Percentiles rank a stretch among this genome's conserved stretches.
Evolutionary conservation across 2,329 filamentous ascomycete species (phyloP).

Genomic region (Xylariales sp.): DNA sequence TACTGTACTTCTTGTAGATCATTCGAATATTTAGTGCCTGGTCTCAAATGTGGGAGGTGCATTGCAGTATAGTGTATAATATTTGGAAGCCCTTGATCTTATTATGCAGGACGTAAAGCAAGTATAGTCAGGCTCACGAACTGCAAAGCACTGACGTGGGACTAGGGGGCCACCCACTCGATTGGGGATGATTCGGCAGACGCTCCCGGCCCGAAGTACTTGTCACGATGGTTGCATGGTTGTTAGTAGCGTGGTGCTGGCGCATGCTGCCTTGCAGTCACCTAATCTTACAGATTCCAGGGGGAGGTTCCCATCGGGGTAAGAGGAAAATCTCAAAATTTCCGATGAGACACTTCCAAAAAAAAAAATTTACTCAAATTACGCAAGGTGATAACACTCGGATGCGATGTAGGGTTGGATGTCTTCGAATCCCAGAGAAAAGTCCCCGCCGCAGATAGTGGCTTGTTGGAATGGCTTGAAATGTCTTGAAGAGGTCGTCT

Average conservation of each 20-base stretch:
- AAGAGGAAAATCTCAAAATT: constrained; percentile 1
- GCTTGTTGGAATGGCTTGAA: not conserved
- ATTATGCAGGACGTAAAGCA: too few species aligned
- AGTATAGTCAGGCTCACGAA: too few species aligned
- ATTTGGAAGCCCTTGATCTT: too few species aligned
- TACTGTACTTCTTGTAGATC: too few species aligned
- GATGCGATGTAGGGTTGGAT: not conserved
- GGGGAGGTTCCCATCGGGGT: not conserved
- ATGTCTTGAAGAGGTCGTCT: not conserved
- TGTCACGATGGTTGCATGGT: not conserved
- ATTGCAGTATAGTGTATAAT: too few species aligned
- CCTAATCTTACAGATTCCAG: not conserved
- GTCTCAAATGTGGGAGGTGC: too few species aligned
- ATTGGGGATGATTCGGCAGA: too few species aligned
- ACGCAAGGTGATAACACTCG: not conserved
- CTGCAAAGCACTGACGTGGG: too few species aligned
- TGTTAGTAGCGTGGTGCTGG: not conserved
- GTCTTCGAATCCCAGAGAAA: not conserved
- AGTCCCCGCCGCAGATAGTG: not conserved
- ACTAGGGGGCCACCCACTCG: too few species aligned
- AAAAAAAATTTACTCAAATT: not conserved
- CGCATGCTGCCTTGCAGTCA: not conserved
- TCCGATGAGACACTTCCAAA: not conserved
- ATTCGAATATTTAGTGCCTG: too few species aligned
- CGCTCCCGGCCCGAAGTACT: constrained; percentile 1